Evolutionary conservation across 2,329 filamentous ascomycete genomes (phyloP), one percentile per base, ranked within the genome.

Genomic region (Talaromyces sp.): DNA sequence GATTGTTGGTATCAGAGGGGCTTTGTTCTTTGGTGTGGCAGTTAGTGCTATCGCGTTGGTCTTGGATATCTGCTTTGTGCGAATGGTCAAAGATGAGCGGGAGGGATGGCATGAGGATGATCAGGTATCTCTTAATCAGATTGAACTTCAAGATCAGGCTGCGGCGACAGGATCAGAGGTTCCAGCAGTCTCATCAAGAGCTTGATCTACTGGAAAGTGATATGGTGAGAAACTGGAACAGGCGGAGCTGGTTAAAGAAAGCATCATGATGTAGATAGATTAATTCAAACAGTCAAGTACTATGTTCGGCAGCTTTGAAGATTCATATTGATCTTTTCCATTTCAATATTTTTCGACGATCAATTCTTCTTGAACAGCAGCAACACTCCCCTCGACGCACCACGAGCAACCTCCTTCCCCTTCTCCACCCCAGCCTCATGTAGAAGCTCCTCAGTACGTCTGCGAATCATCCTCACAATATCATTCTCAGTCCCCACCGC

Each of bases 401-500:
- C 45, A 14, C 17, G 16, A 27, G 67, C 46, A 40, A 53, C 53
- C n/a, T 65, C 65, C 39, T 64, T 58, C 6, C 63, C 63, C 33
- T 64, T 55, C 30, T 62, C 47, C 41, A 63, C 57, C 3, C 56
- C 60, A 4, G 57, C 64, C 36, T 69, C 65, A 8, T 64, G 59
- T 40, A 66, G 46, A 11, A 67, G 52, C 41, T 63, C 52, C 56
- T 64, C 64, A n/a, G 60, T 56, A 17, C 56, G 46, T 40, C 54
- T 60, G 7, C 67, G 40, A 10, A 64, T 44, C 19, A 55, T 42
- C 36, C 62, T 64, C 13, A 75, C 60, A 19, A 67, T 62, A 60
- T 75, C 74, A 29, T 69, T 58, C 4, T 75, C 73, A 0, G 69
- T 73, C 3, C 68, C 71, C 10, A 62, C 62, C n/a, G 65, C 48